phyloP scores from a whole-genome alignment of 208 protist genomes.

The Trypanosoma conorhini region DNA sequence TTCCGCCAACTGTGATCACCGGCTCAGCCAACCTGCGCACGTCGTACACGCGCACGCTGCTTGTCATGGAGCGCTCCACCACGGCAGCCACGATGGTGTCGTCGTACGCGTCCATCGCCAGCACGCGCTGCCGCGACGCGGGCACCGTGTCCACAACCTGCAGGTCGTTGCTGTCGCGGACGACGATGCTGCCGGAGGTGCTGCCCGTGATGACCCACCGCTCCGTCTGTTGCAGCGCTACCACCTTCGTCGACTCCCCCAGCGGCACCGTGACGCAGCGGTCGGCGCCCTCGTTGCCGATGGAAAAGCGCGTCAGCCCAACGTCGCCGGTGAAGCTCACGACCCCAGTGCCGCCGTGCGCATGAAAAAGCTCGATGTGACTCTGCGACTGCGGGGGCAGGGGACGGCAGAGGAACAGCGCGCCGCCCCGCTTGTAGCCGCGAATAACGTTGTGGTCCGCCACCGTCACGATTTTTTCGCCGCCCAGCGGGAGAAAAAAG shows the following conservation, averaged over 20 bases:
- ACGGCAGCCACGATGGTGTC: conserved; percentile 76
- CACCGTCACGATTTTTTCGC: conserved; percentile 73
- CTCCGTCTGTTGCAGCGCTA: conserved; percentile 61
- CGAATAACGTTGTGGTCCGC: conserved; percentile 79
- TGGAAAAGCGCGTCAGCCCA: conserved; percentile 67
- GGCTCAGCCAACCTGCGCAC: conserved; percentile 64
- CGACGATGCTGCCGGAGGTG: conserved; percentile 54
- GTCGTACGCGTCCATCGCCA: conserved; percentile 77
- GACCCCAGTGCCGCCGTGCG: conserved; percentile 52
- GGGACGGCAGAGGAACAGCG: conserved; percentile 56
- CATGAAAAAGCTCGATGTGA: conserved; percentile 84
- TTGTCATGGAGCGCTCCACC: conserved; percentile 63
- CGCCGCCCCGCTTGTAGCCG: conserved; percentile 80
- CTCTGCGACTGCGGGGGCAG: conserved; percentile 66
- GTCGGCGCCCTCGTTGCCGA: conserved; percentile 43
- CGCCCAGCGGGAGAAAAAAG: conserved; percentile 59
- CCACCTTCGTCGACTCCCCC: conserved; percentile 51
- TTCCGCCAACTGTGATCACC: conserved; percentile 58
- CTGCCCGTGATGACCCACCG: conserved; percentile 75
- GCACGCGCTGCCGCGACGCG: conserved; percentile 61
- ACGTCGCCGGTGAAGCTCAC: conserved; percentile 86
- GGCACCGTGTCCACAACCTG: conserved; percentile 41
- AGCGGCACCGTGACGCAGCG: conserved; percentile 54
- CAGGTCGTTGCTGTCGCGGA: conserved; percentile 55
- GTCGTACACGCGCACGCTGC: conserved; percentile 83